phyloP scores from a whole-genome alignment of 2,329 filamentous ascomycete genomes.

The Trichoderma sp. region DNA sequence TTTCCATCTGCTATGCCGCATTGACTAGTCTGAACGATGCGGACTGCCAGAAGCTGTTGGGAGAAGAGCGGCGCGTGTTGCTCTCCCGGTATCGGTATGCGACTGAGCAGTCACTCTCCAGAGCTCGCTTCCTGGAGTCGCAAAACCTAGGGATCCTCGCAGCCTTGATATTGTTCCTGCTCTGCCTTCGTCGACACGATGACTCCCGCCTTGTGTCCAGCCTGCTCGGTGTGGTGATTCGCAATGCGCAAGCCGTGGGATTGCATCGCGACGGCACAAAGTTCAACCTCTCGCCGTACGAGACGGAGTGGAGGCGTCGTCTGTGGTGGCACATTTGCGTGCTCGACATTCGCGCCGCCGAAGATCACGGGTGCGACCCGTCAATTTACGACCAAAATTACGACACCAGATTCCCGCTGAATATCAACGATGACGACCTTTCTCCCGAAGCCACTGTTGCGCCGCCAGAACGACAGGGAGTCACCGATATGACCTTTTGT shows the following conservation, averaged over 20 bases:
- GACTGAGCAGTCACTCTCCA: neutral
- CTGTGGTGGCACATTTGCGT: slow-evolving; percentile 7
- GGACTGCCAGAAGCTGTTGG: neutral
- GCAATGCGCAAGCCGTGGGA: neutral
- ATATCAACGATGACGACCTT: neutral
- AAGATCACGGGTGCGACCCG: neutral
- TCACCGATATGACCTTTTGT: neutral
- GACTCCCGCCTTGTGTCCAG: neutral
- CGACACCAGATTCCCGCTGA: neutral
- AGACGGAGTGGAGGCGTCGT: neutral
- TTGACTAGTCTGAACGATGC: neutral
- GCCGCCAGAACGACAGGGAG: neutral
- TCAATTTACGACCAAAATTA: neutral
- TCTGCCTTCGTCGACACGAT: neutral
- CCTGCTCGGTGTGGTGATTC: neutral
- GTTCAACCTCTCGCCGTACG: neutral
- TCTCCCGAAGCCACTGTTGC: neutral
- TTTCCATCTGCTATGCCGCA: neutral
- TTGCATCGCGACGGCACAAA: neutral
- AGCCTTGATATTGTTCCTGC: neutral
- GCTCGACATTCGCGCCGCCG: neutral
- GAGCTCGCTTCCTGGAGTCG: neutral
- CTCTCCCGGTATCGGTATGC: neutral
- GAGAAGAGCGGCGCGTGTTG: neutral
- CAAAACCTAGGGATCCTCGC: neutral